Base-by-base conservation (phyloP, 305 asterid genomes). In the Fraxinus paxiana region DNA sequence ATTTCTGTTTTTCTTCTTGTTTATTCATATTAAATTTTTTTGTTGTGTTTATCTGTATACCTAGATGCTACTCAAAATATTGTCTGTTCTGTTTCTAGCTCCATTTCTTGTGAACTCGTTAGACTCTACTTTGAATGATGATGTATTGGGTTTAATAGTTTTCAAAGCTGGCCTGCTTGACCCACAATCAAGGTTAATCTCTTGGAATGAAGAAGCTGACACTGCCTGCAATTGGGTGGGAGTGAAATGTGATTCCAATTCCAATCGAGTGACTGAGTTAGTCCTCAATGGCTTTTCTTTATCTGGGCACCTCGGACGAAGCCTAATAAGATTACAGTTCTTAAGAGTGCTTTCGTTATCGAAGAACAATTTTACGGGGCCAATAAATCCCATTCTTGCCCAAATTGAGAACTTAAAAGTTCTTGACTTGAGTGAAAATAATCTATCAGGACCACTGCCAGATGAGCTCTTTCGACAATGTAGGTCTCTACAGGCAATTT, bases 131-230 rank as follows among this genome's bases (percentile, higher is more conserved):
- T 89, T 92, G 77, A 92, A 91, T 86, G 97, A 94, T 87, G 97
- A 94, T 88, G 92, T 92, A 9, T 82, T 94, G 90, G 97, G 93
- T 26, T 84, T 94, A 74, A 93, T 94, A 20, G 97, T 92, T 26
- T 90, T 94, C 86, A 94, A 94, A 81, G 90, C 97, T 10, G 97
- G 90, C 26, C 71, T 94, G 0, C 41, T 78, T 34, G 97, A 94
- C 92, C 95, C 97, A 1, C 85, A 89, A 13, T 86, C 88, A 15
- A 89, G 82, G 28, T 91, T 94, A 81, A 20, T 85, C 65, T 91
- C 96, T 9, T 94, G 98, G 98, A 91, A 81, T 61, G 97, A 94
- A 82, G 98, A 94, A 54, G 97, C 88, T 77, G 85, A 87, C 82
- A 80, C 77, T 48, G 89, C 96, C 79, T 93, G 98, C 88, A 84